Evolutionary conservation across 2,329 filamentous ascomycete genomes (phyloP).

Genomic region (Aspergillus felis): DNA sequence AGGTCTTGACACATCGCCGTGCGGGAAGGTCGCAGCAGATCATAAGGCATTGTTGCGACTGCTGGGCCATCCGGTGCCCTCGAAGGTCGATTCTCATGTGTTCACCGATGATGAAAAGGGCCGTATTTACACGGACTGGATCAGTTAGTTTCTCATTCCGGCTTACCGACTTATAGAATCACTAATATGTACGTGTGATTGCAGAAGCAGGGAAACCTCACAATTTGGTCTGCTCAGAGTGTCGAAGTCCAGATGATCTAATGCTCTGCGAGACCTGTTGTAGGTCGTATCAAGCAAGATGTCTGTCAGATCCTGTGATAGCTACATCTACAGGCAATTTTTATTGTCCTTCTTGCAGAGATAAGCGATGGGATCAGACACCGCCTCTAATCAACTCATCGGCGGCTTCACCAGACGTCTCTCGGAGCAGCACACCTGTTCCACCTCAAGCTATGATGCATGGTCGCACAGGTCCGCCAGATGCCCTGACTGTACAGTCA

Average conservation of each 20-base stretch:
- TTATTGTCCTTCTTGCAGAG: slow-evolving; percentile 24
- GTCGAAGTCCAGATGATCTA: slow-evolving; percentile 22
- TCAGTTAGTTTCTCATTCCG: slow-evolving; percentile 15
- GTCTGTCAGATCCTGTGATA: slow-evolving; percentile 11
- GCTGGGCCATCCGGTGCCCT: background rate
- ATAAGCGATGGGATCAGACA: slow-evolving; percentile 19
- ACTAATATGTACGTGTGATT: slow-evolving; percentile 3
- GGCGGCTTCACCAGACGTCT: slow-evolving; percentile 6
- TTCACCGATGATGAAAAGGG: slow-evolving; percentile 17
- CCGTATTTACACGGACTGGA: slow-evolving; percentile 28
- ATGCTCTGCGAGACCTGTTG: slow-evolving; percentile 28
- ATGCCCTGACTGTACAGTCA: background rate
- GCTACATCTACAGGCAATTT: slow-evolving; percentile 10
- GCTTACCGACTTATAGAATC: background rate
- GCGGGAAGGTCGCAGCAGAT: background rate
- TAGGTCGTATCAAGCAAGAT: slow-evolving; percentile 28
- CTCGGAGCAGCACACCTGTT: slow-evolving; percentile 9
- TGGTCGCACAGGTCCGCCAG: background rate
- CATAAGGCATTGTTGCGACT: background rate
- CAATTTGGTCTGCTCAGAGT: slow-evolving; percentile 28
- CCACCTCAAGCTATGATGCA: background rate
- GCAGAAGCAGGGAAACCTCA: slow-evolving; percentile 24
- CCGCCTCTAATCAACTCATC: slow-evolving; percentile 11
- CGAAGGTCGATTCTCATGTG: background rate
- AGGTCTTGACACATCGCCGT: background rate